Evolutionary conservation across 306 rosid species (phyloP).

Genomic region (Cicer judaicum): DNA sequence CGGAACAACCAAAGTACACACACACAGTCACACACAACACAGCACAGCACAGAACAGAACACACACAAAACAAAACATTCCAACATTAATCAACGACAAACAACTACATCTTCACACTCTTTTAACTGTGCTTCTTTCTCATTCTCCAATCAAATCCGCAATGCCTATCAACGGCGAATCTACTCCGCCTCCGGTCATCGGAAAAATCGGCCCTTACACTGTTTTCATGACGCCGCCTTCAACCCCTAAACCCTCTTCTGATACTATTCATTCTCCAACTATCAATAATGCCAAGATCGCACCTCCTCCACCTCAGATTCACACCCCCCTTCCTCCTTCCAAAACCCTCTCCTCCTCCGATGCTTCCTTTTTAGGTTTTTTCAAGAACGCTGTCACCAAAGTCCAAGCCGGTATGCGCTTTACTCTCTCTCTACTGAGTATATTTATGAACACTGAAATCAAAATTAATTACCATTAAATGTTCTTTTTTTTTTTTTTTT

Average conservation of each 20-base stretch:
- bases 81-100: background rate
- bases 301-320: constrained; percentile 87
- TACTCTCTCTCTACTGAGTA: background rate
- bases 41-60: background rate
- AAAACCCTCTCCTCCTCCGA: constrained; percentile 41
- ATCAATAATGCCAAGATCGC: constrained; percentile 60
- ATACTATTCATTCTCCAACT: constrained; percentile 61
- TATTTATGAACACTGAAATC: background rate
- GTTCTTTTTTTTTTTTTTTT: too few species aligned
- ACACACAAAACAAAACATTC: constrained; percentile 43
- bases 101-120: constrained; percentile 29
- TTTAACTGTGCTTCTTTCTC: background rate
- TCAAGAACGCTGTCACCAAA: constrained; percentile 75
- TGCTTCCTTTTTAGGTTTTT: constrained; percentile 66
- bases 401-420: constrained; percentile 72
- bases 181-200: constrained; percentile 76
- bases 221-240: constrained; percentile 98
- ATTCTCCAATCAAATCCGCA: constrained; percentile 37
- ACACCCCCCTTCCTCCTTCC: constrained; percentile 47
- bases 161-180: constrained; percentile 78
- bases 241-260: constrained; percentile 64
- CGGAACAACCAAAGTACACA: constrained; percentile 38
- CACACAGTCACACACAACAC: background rate
- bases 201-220: constrained; percentile 97
- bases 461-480: background rate